Base-by-base conservation (phyloP, 2,329 filamentous ascomycete genomes). In the Boeremia exigua region DNA sequence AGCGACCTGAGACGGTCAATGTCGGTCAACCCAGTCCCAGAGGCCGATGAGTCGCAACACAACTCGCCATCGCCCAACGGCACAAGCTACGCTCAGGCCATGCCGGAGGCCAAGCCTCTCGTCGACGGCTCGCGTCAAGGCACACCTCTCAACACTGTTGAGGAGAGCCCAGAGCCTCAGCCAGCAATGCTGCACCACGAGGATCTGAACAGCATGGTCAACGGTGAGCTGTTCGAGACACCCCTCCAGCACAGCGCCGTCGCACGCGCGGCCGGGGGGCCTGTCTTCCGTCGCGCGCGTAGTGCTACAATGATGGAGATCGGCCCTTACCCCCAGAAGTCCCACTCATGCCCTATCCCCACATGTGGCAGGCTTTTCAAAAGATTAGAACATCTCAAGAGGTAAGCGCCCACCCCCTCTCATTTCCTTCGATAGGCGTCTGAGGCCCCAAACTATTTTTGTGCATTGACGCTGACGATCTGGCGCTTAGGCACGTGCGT, bases 321-420 rank as follows among this genome's bases (percentile, higher is more conserved):
- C 61, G 92, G 92, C 29, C 95, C 96, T 12, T 98, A 98, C 75
- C 92, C 95, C 47, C 92, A 96, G 74, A 99, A 99, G 79, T 96
- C 93, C 36, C 95, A 99, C 79, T 98, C 94, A 2, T 99, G 95
- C 81, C 95, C 95, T n/a, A 99, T 99, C 71, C 95, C 95, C 27
- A 96, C 94, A 51, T 99, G 95, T 76, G 95, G 95, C 50, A 89
- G 95, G 71, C 86, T 97, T 60, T 99, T 99, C 86, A 99, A 99
- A 88, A 89, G 95, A 78, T 86, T 99, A 82, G 95, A 99, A 82
- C 95, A 99, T 81, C 87, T 99, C 73, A 99, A 99, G 86, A 88
- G 94, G 92, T 96, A 91, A 87, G 90, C 82, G 73, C 72, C 65
- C 69, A 69, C 68, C 58, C 15, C 71, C 76, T 58, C 62, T 38